Evolutionary conservation across 768 basidiomycete genomes (phyloP), one percentile per base, ranked within the genome.

Genomic region (Mycena leptocephala): DNA sequence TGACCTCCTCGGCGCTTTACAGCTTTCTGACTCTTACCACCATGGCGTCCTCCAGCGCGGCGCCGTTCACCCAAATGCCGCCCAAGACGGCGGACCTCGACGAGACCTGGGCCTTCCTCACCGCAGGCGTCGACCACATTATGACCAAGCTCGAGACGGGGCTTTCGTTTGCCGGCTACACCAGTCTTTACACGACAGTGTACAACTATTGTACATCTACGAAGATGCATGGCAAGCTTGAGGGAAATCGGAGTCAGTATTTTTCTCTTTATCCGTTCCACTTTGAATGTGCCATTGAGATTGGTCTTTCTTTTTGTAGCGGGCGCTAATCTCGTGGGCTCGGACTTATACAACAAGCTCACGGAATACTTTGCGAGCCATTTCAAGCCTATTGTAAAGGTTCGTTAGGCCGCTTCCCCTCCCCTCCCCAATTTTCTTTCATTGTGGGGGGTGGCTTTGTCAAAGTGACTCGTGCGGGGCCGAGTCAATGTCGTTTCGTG

Each of bases 131-230:
- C 41, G 95, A 97, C 86, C 95, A 96, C 81, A 96, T 97, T 84
- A 96, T 97, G 95, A 96, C 94, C 78, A 95, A 95, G 85, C 88
- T 96, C 32, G 95, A 96, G 81, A 95, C 94, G 1, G 96, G 96
- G 72, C 94, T 97, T 70, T 96, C 96, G 64, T 89, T 87, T 80
- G 76, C 66, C 76, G 95, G 77, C 88, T 96, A 96, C 83, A 96
- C 95, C 94, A 96, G 93, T 80, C 78, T 93, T 41, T 92, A 99
- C 86, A 98, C 97, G 37, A 95, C 97, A 65, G 95, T 96, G 13
- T 99, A 99, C 90, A 99, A 99, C 87, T 99, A 98, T 84, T 99
- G 98, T 83, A 99, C 96, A 32, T 95, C 94, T 16, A 78, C 71
- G 1, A 76, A 78, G 71, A 72, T 78, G 70, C 86, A 74, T 88